Evolutionary conservation across 495 filamentous ascomycete genomes (phyloP).

Genomic region (Penicillium chermesinum): DNA sequence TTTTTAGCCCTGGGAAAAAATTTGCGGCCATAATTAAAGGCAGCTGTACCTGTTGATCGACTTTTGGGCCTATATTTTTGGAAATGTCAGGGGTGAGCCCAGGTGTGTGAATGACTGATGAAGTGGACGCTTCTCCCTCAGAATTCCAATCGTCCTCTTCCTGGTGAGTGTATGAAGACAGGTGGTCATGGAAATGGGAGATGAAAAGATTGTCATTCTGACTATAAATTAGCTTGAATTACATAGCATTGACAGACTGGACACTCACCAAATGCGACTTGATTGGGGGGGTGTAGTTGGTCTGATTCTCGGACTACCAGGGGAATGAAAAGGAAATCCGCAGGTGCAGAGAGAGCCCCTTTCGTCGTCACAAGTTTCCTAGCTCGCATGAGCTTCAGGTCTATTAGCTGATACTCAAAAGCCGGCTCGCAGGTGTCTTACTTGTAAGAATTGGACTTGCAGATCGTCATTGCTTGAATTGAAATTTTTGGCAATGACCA

Average conservation of each 20-base stretch:
- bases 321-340: constrained; percentile 75
- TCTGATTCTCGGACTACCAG: constrained; percentile 46
- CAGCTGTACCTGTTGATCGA: constrained; percentile 24
- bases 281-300: constrained; percentile 28
- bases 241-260: not conserved
- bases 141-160: constrained; percentile 54
- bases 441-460: constrained; percentile 84
- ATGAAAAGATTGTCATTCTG: constrained; percentile 84
- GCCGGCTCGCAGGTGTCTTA: constrained; percentile 16
- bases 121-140: constrained; percentile 38
- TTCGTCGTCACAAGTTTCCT: constrained; percentile 70
- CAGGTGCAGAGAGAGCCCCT: constrained; percentile 65
- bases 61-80: constrained; percentile 10
- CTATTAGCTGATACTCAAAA: constrained; percentile 5
- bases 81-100: constrained; percentile 23
- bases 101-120: constrained; percentile 43
- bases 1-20: too few relatives aligned
- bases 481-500: constrained; percentile 77
- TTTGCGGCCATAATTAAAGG: too few relatives aligned
- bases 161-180: constrained; percentile 58
- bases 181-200: constrained; percentile 79
- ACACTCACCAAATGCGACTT: constrained; percentile 45
- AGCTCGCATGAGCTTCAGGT: constrained; percentile 67
- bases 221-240: not conserved
- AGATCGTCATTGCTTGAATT: constrained; percentile 61